Conservation (phyloP, 257 asterid genomes). For the Nicotiana attenuata region DNA sequence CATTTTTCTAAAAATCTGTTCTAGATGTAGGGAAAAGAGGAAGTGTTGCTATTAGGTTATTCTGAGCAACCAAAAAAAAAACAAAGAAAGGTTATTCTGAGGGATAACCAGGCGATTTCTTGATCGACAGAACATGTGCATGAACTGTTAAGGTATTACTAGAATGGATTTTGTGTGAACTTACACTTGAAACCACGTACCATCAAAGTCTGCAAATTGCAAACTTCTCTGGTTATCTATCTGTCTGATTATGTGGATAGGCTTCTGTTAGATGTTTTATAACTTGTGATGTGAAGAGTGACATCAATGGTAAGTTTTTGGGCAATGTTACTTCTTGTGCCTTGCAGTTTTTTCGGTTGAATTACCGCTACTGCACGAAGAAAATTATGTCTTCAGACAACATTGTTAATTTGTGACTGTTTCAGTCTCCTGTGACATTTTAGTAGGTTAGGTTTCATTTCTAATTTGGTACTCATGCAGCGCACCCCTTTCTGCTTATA, state of each 20-base stretch:
- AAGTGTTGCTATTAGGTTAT: neutral
- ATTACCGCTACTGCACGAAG: neutral
- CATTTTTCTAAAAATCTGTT: neutral
- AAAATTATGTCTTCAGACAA: neutral
- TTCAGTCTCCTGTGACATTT: neutral
- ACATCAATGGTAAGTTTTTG: neutral
- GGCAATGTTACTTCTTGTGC: neutral
- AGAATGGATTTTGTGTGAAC: slow-evolving; percentile 2
- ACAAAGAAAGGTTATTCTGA: neutral
- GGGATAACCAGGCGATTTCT: neutral
- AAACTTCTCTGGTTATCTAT: neutral
- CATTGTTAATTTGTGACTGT: neutral
- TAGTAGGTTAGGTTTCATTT: neutral
- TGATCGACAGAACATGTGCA: neutral
- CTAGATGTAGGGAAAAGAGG: neutral
- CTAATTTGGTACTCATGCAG: neutral
- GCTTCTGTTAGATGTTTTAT: slow-evolving; percentile 1
- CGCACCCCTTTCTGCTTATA: neutral
- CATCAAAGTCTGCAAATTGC: slow-evolving; percentile 1
- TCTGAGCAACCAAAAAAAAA: neutral
- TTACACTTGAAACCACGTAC: neutral
- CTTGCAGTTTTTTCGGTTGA: neutral
- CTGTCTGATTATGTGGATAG: neutral
- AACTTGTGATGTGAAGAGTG: neutral
- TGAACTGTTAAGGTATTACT: neutral